phyloP scores from a whole-genome alignment of 345 rosid species.

The Rhodomyrtus tomentosa region DNA sequence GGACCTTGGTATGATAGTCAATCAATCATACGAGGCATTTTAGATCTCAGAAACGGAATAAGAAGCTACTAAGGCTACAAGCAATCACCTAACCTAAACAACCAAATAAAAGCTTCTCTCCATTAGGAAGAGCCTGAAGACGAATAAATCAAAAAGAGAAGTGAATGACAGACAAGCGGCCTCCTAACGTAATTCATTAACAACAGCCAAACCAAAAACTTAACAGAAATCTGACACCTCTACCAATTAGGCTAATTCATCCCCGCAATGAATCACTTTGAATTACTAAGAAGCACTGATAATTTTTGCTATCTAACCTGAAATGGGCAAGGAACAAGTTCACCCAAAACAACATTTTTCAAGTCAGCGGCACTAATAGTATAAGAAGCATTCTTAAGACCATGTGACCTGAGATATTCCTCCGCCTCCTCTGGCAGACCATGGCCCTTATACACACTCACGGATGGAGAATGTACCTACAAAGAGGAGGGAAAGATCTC shows the following conservation, averaged over 20 bases:
- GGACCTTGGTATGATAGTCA: neutral
- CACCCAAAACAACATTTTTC: slow-evolving; percentile 18
- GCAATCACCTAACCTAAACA: neutral
- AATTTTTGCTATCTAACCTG: slow-evolving; percentile 2
- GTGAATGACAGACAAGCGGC: neutral
- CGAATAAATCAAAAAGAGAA: neutral
- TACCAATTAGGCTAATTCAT: neutral
- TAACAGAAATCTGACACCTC: neutral
- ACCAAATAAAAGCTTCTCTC: neutral
- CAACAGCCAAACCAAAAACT: neutral
- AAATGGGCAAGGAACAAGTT: slow-evolving; percentile 7
- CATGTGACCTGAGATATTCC: slow-evolving; percentile 53
- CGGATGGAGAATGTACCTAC: slow-evolving; percentile 71
- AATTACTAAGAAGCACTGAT: neutral
- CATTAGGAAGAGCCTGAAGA: neutral
- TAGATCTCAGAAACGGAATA: neutral
- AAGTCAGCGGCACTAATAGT: slow-evolving; percentile 59
- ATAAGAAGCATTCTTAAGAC: slow-evolving; percentile 68
- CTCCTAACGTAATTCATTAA: neutral
- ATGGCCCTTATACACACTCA: slow-evolving; percentile 73
- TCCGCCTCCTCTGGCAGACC: slow-evolving; percentile 41
- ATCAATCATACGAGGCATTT: neutral
- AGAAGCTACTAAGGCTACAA: neutral
- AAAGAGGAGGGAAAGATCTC: neutral
- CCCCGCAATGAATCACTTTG: neutral